Conservation (phyloP, 371 early-diverging fungal species). For the Scutellospora calospora region DNA sequence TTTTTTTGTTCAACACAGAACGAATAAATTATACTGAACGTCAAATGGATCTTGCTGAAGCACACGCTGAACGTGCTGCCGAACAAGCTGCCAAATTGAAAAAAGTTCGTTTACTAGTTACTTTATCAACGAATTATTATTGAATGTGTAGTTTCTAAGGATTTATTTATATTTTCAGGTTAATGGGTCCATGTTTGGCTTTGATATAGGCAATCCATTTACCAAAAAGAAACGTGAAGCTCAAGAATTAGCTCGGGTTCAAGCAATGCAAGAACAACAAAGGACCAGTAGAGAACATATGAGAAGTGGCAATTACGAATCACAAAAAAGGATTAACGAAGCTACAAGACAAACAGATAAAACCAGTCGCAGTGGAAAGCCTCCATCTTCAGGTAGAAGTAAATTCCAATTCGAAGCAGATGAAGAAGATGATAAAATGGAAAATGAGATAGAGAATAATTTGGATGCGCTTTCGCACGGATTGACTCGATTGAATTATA, state of each 20-base stretch:
- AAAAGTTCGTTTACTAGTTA: slow-evolving; percentile 11
- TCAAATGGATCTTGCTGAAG: slow-evolving; percentile 38
- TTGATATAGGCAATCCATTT: slow-evolving; percentile 35
- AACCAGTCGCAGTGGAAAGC: background rate
- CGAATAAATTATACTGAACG: slow-evolving; percentile 41
- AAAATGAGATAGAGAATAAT: slow-evolving; percentile 31
- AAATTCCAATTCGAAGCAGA: slow-evolving; percentile 43
- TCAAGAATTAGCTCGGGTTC: slow-evolving; percentile 26
- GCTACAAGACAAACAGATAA: background rate
- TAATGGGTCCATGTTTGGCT: slow-evolving; percentile 43
- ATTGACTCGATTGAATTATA: slow-evolving; percentile 26
- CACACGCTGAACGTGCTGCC: slow-evolving; percentile 31
- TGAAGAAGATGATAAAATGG: slow-evolving; percentile 35
- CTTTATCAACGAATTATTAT: background rate
- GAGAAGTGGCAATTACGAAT: slow-evolving; percentile 32
- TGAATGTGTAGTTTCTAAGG: background rate
- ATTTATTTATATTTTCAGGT: slow-evolving; percentile 7
- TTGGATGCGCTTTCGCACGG: slow-evolving; percentile 30
- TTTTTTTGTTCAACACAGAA: slow-evolving; percentile 1
- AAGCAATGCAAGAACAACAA: slow-evolving; percentile 38
- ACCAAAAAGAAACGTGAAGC: slow-evolving; percentile 28
- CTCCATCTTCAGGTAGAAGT: background rate
- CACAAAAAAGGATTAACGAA: slow-evolving; percentile 35
- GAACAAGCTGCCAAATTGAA: slow-evolving; percentile 40
- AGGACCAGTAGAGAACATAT: slow-evolving; percentile 28